These are phyloP conservation scores for Steccherinum ochraceum DNA, from an alignment of 768 basidiomycete genomes.

Conservation along the genomic window DNA sequence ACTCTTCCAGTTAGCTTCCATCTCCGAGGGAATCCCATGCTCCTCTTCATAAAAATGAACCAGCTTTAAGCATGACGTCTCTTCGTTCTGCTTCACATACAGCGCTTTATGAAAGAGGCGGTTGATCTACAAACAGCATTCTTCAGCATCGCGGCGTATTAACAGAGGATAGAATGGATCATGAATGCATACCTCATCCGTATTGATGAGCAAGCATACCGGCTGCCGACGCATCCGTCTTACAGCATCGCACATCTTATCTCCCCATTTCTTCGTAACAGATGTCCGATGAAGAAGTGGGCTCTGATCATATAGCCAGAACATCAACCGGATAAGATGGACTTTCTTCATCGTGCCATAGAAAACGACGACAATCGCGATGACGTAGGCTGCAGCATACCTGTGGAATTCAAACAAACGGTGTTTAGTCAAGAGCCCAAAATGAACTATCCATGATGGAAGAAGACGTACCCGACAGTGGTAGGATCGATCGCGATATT, in stretches of 20 bases:
- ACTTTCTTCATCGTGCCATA: constrained; percentile 48
- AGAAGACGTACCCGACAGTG: constrained; percentile 42
- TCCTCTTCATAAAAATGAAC: constrained; percentile 57
- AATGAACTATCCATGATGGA: not conserved
- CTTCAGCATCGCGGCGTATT: too few species aligned
- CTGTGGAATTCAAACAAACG: constrained; percentile 24
- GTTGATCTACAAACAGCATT: constrained; percentile 44
- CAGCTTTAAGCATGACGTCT: constrained; percentile 62
- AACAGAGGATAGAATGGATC: not conserved
- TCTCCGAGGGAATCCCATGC: constrained; percentile 53
- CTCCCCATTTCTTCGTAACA: constrained; percentile 36
- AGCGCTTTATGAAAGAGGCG: constrained; percentile 56
- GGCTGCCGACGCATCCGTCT: constrained; percentile 41
- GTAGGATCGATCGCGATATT: constrained; percentile 53
- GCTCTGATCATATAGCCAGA: constrained; percentile 62
- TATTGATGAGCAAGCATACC: constrained; percentile 55
- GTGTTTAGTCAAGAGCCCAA: not conserved
- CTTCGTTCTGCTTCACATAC: constrained; percentile 64
- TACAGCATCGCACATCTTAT: constrained; percentile 38
- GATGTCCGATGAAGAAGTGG: constrained; percentile 37
- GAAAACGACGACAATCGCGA: constrained; percentile 42
- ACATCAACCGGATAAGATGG: constrained; percentile 42
- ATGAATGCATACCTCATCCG: constrained; percentile 48
- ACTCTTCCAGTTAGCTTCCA: constrained; percentile 70
- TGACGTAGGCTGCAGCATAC: constrained; percentile 59